These are phyloP conservation scores for Cutaneotrichosporon cutaneum DNA, from an alignment of 1,284 basidiomycete species.

Conservation along the genomic window DNA sequence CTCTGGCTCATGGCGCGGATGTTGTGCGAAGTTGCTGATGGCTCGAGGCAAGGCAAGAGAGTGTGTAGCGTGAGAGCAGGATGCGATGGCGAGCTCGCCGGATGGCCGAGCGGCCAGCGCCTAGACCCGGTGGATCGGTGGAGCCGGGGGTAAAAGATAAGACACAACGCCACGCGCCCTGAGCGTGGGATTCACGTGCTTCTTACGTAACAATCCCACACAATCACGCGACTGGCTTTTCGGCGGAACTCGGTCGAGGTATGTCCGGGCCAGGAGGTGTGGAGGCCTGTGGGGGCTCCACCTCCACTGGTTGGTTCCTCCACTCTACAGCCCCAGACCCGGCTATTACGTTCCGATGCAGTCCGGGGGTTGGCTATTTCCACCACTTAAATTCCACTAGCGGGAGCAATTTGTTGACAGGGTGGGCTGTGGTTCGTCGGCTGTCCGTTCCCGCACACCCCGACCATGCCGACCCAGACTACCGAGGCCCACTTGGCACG, in stretches of 20 bases:
- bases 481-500: too few relatives aligned
- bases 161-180: not conserved
- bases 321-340: too few relatives aligned
- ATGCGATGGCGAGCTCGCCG: not conserved
- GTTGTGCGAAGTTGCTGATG: not conserved
- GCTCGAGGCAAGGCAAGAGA: not conserved
- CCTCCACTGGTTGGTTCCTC: too few relatives aligned
- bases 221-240: not conserved
- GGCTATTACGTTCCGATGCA: not conserved
- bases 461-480: not conserved
- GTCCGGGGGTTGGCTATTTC: not conserved
- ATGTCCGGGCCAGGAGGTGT: not conserved
- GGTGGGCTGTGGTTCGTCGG: too few relatives aligned
- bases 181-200: too few relatives aligned
- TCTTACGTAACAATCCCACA: too few relatives aligned
- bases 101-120: not conserved
- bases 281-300: not conserved
- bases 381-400: not conserved
- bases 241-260: not conserved
- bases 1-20: constrained; percentile 1
- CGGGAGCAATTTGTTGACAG: not conserved
- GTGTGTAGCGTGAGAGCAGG: not conserved
- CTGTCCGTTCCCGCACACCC: not conserved
- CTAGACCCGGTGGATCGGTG: not conserved
- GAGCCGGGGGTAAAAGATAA: not conserved